Evolutionary conservation across 2,329 filamentous ascomycete species (phyloP).

Genomic region (Beauveria varroae): DNA sequence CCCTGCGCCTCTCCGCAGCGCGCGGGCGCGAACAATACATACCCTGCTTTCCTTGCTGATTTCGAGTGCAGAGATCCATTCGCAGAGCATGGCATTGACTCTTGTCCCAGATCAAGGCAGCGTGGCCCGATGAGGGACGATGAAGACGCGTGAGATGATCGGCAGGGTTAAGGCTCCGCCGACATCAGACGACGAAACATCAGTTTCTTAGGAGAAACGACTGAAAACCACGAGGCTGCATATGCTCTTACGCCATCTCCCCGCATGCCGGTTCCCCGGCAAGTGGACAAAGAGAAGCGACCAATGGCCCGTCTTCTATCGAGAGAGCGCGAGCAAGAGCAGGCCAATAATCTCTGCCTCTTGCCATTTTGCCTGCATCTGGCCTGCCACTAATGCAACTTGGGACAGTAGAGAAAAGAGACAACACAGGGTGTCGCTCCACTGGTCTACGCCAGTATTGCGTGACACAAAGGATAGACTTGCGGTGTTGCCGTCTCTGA

Average conservation of each 20-base stretch:
- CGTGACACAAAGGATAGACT: neutral
- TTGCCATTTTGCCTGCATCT: neutral
- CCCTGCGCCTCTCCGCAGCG: too few species aligned
- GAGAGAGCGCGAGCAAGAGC: neutral
- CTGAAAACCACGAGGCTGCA: constrained; percentile 1
- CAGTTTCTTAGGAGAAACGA: neutral
- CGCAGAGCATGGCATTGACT: too few species aligned
- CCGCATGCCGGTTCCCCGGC: neutral
- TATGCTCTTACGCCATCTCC: constrained; percentile 1
- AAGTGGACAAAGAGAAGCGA: neutral
- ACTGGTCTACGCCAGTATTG: neutral
- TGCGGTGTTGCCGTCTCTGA: neutral
- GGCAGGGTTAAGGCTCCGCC: too few species aligned
- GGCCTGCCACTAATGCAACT: neutral
- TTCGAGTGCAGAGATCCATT: too few species aligned
- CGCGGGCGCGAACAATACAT: too few species aligned
- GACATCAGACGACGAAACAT: neutral
- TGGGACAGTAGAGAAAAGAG: neutral
- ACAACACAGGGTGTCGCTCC: neutral
- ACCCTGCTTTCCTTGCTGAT: too few species aligned
- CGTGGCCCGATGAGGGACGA: too few species aligned
- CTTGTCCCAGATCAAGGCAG: too few species aligned
- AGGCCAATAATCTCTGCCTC: neutral
- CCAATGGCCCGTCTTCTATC: neutral
- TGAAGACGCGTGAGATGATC: too few species aligned